Evolutionary conservation across 371 early-diverging fungal species (phyloP).

Genomic region (Parasitella parasitica): DNA sequence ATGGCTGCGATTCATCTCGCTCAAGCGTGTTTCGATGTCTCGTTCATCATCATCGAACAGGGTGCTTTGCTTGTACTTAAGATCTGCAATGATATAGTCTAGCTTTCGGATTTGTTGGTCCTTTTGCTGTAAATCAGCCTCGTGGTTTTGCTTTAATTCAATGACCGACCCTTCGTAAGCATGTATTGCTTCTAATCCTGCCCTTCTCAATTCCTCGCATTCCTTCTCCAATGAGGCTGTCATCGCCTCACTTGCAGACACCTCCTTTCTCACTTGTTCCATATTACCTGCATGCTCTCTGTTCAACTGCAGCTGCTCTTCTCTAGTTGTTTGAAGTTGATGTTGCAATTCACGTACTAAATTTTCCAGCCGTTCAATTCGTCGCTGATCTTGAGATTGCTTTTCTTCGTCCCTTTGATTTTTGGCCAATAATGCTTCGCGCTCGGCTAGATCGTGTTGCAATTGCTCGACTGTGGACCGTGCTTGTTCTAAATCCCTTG

Average conservation of each 20-base stretch:
- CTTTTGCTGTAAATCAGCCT: constrained; percentile 16
- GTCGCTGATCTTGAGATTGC: constrained; percentile 28
- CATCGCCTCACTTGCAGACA: constrained; percentile 23
- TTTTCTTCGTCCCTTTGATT: constrained; percentile 24
- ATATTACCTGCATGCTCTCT: constrained; percentile 34
- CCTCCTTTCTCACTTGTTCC: constrained; percentile 30
- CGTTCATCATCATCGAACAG: constrained; percentile 28
- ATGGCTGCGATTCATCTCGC: not conserved
- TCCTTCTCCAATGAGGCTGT: constrained; percentile 41
- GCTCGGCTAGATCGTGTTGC: constrained; percentile 4
- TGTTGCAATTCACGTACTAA: constrained; percentile 33
- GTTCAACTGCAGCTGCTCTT: constrained; percentile 4
- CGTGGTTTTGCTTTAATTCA: constrained; percentile 24
- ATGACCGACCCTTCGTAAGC: constrained; percentile 33
- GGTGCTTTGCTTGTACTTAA: constrained; percentile 24
- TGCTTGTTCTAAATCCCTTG: constrained; percentile 12
- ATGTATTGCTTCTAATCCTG: constrained; percentile 35
- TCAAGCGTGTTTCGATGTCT: constrained; percentile 11
- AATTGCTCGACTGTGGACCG: constrained; percentile 3
- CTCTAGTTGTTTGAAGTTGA: constrained; percentile 11
- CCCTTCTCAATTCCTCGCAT: constrained; percentile 38
- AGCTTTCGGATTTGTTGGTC: constrained; percentile 21
- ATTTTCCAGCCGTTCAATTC: constrained; percentile 35
- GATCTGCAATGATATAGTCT: constrained; percentile 27
- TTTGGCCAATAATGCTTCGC: constrained; percentile 24